These are phyloP conservation scores for Plenodomus biglobosus DNA, from an alignment of 2,329 filamentous ascomycete genomes.

Conservation along the genomic window DNA sequence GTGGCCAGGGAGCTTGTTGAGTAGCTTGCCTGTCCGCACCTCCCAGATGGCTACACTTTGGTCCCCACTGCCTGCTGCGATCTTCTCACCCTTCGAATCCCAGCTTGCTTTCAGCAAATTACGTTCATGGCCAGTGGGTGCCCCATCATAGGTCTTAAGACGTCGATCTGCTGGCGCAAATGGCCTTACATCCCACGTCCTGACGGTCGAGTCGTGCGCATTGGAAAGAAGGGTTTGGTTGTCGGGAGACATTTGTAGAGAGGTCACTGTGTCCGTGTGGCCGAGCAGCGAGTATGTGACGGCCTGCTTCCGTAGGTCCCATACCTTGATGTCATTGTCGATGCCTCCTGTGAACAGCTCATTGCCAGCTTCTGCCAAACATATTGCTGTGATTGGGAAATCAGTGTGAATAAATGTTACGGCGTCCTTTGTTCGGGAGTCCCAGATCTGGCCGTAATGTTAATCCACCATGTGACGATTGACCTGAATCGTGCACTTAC, in stretches of 20 bases:
- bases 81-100: conserved; percentile 81
- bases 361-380: conserved; percentile 90
- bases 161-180: conserved; percentile 88
- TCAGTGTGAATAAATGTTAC: conserved; percentile 86
- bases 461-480: conserved; percentile 9
- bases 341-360: conserved; percentile 94
- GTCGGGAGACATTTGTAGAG: conserved; percentile 87
- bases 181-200: conserved; percentile 94
- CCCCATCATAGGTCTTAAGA: conserved; percentile 89
- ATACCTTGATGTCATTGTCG: conserved; percentile 95
- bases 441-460: conserved; percentile 68
- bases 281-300: conserved; percentile 85
- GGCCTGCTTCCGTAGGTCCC: conserved; percentile 91
- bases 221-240: conserved; percentile 88
- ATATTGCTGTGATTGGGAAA: conserved; percentile 88
- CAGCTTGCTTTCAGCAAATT: conserved; percentile 89
- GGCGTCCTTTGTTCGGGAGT: conserved; percentile 86
- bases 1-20: conserved; percentile 94
- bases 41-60: conserved; percentile 93
- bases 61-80: conserved; percentile 87
- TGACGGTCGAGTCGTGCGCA: conserved; percentile 88
- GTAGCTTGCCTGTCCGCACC: conserved; percentile 78
- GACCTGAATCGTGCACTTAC: conserved; percentile 28
- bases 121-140: conserved; percentile 82
- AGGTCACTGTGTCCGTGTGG: conserved; percentile 90